Base-by-base conservation (phyloP, 768 basidiomycete genomes). In the Leccinum variicolor region DNA sequence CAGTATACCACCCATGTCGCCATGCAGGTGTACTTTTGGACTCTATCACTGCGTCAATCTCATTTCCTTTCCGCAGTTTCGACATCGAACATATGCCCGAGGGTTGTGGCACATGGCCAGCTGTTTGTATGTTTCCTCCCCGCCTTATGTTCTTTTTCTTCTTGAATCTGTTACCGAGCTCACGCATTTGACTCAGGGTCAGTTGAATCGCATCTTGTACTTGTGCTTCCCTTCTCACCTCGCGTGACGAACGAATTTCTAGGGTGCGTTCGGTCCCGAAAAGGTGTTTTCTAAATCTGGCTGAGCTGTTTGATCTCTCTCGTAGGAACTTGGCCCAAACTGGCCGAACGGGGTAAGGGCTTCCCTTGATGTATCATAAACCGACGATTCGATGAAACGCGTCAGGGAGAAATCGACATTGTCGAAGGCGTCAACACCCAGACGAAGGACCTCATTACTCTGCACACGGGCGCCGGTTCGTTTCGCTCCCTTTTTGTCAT, bases 31-130 rank as follows among this genome's bases (percentile, higher is more conserved):
- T 26, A 26, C 3, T 25, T 17, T 13, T 31, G 1, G 3, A 19
- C 9, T n/a, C 4, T 3, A 0, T 41, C 21, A 5, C 45, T 4
- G 26, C 6, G 13, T n/a, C n/a, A 0, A 46, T 54, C 54, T 55
- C 21, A 54, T 8, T 4, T 3, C 1, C n/a, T 50, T 33, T 25
- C 14, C 8, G 6, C 51, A 72, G 70, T 28, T 75, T 76, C 34
- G 75, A 77, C 49, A 69, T 77, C 19, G 67, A 23, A 2, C 72
- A 74, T 52, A 77, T 77, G 73, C 76, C 76, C 1, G 62, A 69
- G 29, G 76, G 73, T 15, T 77, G 76, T 53, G 76, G 74, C 0
- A 75, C 74, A 7, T 76, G 75, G 74, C 75, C 74, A 10, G 73
- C 73, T 39, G 49, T 73, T 9, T 76, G 74, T 74, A n/a, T 10